Conservation (phyloP, 106 monocot genomes). For the Ottelia alismoides region DNA sequence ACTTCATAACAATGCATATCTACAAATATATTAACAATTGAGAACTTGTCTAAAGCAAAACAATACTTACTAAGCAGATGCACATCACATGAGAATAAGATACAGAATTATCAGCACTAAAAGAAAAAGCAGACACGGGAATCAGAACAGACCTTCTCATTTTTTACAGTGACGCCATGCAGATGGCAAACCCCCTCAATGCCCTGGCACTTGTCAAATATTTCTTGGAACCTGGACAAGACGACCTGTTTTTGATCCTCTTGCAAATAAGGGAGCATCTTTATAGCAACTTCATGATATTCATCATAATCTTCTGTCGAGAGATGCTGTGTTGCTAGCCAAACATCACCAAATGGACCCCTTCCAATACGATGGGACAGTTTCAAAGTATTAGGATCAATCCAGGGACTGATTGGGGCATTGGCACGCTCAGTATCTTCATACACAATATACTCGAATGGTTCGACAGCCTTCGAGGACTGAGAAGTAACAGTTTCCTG, state of each 20-base stretch:
- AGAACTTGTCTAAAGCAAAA: no score
- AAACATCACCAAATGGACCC: conserved; percentile 93
- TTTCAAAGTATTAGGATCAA: conserved; percentile 46
- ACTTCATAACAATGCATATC: conserved; percentile 87
- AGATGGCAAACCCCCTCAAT: conserved; percentile 46
- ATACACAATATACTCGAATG: conserved; percentile 72
- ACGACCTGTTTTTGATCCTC: conserved; percentile 50
- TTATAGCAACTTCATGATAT: conserved; percentile 79
- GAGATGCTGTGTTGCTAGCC: conserved; percentile 70
- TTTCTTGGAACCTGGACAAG: conserved; percentile 41
- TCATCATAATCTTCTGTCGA: conserved; percentile 52
- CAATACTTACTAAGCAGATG: no score
- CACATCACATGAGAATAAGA: no score
- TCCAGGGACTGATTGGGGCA: conserved; percentile 46
- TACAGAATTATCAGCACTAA: no score
- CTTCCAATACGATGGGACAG: conserved; percentile 83
- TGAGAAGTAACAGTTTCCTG: conserved; percentile 15
- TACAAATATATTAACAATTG: no score
- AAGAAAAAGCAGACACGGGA: not conserved
- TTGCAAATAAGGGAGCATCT: conserved; percentile 69
- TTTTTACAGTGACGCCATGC: conserved; percentile 68
- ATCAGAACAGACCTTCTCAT: conserved; percentile 48
- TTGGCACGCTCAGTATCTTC: conserved; percentile 68
- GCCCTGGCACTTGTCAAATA: conserved; percentile 57
- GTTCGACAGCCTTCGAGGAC: conserved; percentile 30